These are phyloP conservation scores for Lophiotrema nucula DNA, from an alignment of 495 filamentous ascomycete species.

Conservation along the genomic window DNA sequence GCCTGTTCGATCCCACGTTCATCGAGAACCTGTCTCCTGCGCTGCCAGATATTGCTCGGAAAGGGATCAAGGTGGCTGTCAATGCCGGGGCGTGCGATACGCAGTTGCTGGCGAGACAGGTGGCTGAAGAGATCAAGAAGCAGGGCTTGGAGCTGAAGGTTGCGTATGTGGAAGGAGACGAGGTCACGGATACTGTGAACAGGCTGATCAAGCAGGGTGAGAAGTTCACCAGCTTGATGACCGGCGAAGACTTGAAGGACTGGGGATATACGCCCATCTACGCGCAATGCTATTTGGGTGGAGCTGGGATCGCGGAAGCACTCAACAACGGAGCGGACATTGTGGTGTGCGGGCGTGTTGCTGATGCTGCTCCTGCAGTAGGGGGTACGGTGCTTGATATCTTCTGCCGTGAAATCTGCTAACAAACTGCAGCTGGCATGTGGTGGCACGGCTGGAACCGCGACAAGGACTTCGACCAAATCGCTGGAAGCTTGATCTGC, in stretches of 20 bases:
- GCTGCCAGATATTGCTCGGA: slow-evolving; percentile 29
- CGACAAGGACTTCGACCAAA: slow-evolving; percentile 43
- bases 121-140: slow-evolving; percentile 19
- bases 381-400: neutral
- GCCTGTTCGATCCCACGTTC: slow-evolving; percentile 32
- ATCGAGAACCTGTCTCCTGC: slow-evolving; percentile 24
- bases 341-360: slow-evolving; percentile 46
- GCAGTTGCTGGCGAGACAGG: slow-evolving; percentile 14
- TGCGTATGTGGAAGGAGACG: slow-evolving; percentile 23
- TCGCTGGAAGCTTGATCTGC: slow-evolving; percentile 54
- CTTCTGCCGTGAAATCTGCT: neutral
- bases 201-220: slow-evolving; percentile 31
- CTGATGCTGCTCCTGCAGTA: slow-evolving; percentile 9
- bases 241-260: slow-evolving; percentile 13
- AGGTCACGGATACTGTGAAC: slow-evolving; percentile 17
- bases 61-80: slow-evolving; percentile 36
- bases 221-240: slow-evolving; percentile 12
- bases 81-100: slow-evolving; percentile 38
- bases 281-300: slow-evolving; percentile 47
- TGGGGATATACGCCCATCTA: slow-evolving; percentile 25
- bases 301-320: slow-evolving; percentile 50
- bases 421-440: slow-evolving; percentile 21
- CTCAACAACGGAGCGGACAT: slow-evolving; percentile 55
- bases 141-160: slow-evolving; percentile 15
- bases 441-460: slow-evolving; percentile 52